Conservation (phyloP, 768 basidiomycete species). For the Scleroderma citrinum region DNA sequence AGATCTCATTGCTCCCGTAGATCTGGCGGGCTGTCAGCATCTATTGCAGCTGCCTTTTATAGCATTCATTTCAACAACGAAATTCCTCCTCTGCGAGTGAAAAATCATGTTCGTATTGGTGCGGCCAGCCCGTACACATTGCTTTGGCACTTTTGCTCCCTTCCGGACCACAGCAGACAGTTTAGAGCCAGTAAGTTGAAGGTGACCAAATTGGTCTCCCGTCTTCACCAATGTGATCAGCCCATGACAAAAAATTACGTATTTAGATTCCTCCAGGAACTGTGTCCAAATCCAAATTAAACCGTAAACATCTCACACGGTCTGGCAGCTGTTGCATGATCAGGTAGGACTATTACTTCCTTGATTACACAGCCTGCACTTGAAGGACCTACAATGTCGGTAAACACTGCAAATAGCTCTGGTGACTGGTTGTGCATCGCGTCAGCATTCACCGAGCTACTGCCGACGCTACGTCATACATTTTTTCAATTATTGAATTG, state of each 20-base stretch:
- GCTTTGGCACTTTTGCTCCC: neutral
- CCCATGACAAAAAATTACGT: neutral
- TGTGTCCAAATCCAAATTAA: neutral
- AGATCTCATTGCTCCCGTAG: neutral
- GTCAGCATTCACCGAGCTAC: neutral
- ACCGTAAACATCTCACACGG: neutral
- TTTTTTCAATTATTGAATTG: neutral
- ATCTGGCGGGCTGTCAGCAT: conserved; percentile 1
- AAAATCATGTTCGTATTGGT: neutral
- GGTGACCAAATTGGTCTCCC: neutral
- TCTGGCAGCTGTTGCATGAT: neutral
- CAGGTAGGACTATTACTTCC: too few species aligned
- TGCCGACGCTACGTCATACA: neutral
- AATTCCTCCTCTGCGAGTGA: neutral
- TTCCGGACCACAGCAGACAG: neutral
- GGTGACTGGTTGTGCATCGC: neutral
- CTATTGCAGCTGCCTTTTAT: neutral
- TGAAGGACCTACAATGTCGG: too few species aligned
- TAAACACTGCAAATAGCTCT: too few species aligned
- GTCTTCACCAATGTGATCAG: neutral
- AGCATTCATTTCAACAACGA: neutral
- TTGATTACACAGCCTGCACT: neutral
- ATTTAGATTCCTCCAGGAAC: neutral
- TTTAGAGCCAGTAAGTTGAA: neutral
- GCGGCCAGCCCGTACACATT: neutral